Evolutionary conservation across 164 flowering plant genomes (phyloP).

Genomic region (Stephania cephalantha): DNA sequence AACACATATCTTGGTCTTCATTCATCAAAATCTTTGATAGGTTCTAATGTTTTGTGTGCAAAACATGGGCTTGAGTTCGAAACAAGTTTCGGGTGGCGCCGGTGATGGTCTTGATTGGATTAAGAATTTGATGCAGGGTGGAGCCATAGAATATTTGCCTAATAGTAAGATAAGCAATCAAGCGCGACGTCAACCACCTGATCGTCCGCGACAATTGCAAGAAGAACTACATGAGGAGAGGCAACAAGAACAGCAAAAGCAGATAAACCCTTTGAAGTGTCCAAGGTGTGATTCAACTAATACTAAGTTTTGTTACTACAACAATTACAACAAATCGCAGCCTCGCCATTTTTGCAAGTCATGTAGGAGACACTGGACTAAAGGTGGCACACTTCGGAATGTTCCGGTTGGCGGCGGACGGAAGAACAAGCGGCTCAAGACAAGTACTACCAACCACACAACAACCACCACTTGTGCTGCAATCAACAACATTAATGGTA

Average conservation of each 20-base stretch:
- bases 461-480: conserved; percentile 14
- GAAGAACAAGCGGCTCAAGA: conserved; percentile 56
- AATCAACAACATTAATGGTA: not conserved
- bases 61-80: conserved; percentile 57
- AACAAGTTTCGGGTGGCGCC: conserved; percentile 42
- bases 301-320: conserved; percentile 86
- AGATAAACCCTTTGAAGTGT: conserved; percentile 44
- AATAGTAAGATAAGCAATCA: conserved; percentile 16
- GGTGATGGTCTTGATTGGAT: conserved; percentile 34
- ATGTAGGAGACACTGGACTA: conserved; percentile 83
- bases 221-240: too few species aligned
- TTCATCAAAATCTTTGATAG: not conserved
- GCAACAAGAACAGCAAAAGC: conserved; percentile 25
- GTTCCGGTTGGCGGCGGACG: conserved; percentile 82
- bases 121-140: conserved; percentile 21
- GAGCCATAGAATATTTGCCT: conserved; percentile 22
- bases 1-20: not conserved
- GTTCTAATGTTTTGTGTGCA: not conserved
- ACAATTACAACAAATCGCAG: conserved; percentile 73
- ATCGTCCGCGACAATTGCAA: conserved; percentile 17
- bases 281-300: conserved; percentile 69
- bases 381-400: conserved; percentile 73
- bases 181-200: conserved; percentile 19
- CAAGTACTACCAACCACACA: conserved; percentile 12
- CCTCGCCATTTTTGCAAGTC: conserved; percentile 80